Evolutionary conservation across 139 green algal species (phyloP).

Genomic region (Chlorella sp.): DNA sequence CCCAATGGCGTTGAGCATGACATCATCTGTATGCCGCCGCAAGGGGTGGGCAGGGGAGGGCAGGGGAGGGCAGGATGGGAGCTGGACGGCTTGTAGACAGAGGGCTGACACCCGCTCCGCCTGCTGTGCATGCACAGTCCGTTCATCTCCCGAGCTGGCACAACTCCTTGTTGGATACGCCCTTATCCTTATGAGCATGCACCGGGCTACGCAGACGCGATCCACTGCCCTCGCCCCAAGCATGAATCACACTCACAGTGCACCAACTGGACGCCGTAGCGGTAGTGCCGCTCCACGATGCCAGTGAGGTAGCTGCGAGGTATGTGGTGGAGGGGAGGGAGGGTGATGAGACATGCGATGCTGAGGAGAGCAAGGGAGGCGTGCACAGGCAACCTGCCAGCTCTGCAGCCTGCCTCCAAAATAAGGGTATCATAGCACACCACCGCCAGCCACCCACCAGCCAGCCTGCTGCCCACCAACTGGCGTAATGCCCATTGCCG

Average conservation of each 20-base stretch:
- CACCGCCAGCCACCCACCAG: not conserved
- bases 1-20: not conserved
- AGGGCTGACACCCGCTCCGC: no score
- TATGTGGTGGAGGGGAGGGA: not conserved
- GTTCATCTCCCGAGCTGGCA: no score
- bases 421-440: not conserved
- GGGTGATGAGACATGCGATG: not conserved
- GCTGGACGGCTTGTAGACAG: no score
- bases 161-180: no score
- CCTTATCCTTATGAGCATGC: no score
- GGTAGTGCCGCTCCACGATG: not conserved
- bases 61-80: no score
- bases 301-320: not conserved
- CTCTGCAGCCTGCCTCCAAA: not conserved
- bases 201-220: no score
- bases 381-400: not conserved
- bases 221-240: no score
- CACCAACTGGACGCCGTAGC: not conserved
- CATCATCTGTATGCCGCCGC: not conserved
- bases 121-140: no score
- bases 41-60: no score
- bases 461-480: not conserved
- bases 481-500: no score
- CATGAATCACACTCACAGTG: not conserved
- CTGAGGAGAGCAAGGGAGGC: no score